Evolutionary conservation across 768 basidiomycete genomes (phyloP), one percentile per base, ranked within the genome.

Genomic region (Sarcodon sp.): DNA sequence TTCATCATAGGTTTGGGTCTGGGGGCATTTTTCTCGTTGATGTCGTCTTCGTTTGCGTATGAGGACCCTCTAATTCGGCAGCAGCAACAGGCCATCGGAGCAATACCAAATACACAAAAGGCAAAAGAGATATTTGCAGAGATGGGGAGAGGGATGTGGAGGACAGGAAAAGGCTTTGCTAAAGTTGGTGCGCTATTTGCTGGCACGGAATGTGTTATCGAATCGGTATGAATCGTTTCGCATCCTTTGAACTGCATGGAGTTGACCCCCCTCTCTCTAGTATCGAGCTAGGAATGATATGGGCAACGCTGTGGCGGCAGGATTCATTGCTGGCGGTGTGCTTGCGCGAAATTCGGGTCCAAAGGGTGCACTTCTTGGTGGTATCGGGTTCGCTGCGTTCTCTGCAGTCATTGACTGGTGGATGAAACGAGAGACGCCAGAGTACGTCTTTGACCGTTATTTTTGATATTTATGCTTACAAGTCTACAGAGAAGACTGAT

Each of bases 241-340:
- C 39, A 9, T 13, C 13, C 39, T 38, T 45, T 21, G 31, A 41
- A 33, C 4, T 4, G 21, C 21, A 27, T 27, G 21, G 21, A 27
- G 21, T 27, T 27, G 21, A 27, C 32, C 37, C 10, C 37, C 49
- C 18, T 33, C 13, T 3, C 16, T 6, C 34, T 51, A 96, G 93
- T 98, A 96, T 65, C 90, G 94, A 41, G 93, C 90, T 7, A 91
- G 82, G 66, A 93, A 96, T 59, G 94, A 98, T 62, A 87, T 97
- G 55, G 83, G 80, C 48, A 98, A 98, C 61, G 85, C 90, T 8
- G 76, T 90, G 13, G 76, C 81, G 10, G 83, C 87, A 6, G 94
- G 94, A 1, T 90, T 94, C 61, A 61, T 92, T 4, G 78, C 91
- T 3, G 94, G 94, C 31, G 91, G 85, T 35, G 69, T 96, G 15